A percentile compares a stretch with the other conserved stretches of the same genome.
These are phyloP conservation scores for Umbelopsis sp. DNA, from an alignment of 371 early-diverging fungal species.

Conservation along the genomic window DNA sequence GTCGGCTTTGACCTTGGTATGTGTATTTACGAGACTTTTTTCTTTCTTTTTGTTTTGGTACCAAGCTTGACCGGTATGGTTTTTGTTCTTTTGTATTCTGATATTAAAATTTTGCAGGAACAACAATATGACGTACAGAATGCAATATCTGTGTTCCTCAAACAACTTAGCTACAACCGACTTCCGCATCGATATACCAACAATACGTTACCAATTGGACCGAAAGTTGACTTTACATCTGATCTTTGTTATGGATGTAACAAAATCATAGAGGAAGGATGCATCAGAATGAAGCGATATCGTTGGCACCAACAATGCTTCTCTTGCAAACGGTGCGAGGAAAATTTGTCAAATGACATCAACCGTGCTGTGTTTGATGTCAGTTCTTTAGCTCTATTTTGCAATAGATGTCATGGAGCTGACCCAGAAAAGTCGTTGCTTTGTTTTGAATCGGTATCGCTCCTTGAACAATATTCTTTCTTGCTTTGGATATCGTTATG, in stretches of 20 bases:
- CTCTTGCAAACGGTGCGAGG: conserved; percentile 62
- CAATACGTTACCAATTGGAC: conserved; percentile 21
- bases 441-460: conserved; percentile 71
- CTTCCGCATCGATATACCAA: conserved; percentile 13
- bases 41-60: too few species aligned
- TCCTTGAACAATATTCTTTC: conserved; percentile 87
- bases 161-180: conserved; percentile 40
- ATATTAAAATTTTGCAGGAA: conserved; percentile 1
- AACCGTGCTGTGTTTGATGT: conserved; percentile 48
- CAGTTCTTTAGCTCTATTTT: conserved; percentile 50
- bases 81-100: too few species aligned
- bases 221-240: conserved; percentile 34
- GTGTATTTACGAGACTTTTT: background rate
- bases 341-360: conserved; percentile 43
- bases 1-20: conserved; percentile 77
- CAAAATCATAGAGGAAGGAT: conserved; percentile 75
- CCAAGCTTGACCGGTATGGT: too few species aligned
- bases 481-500: conserved; percentile 75
- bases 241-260: conserved; percentile 75
- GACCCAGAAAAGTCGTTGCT: conserved; percentile 18
- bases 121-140: conserved; percentile 20
- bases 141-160: conserved; percentile 52
- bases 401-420: conserved; percentile 37
- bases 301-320: conserved; percentile 79
- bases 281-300: conserved; percentile 56